Conservation (phyloP, 108 stramenopile species). For the Cylindrotheca closterium region DNA sequence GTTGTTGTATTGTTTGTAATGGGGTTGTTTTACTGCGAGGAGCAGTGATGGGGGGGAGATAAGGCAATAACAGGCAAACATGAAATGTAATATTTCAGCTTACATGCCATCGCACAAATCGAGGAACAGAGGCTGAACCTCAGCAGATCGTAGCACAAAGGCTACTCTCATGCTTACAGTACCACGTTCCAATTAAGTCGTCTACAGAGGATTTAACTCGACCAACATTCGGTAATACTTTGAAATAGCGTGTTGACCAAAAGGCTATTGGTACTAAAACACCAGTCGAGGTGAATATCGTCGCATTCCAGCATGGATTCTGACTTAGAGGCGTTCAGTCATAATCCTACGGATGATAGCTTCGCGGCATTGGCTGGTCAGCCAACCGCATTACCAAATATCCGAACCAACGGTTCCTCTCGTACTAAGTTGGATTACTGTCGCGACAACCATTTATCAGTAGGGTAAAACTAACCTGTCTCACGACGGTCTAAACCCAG, state of each 20-base stretch:
- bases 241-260: conserved; percentile 64
- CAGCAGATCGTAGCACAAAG: conserved; percentile 95
- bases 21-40: too few species aligned
- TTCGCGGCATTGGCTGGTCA: conserved; percentile 92
- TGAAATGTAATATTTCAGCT: not conserved
- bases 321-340: conserved; percentile 96
- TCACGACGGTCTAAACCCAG: conserved; percentile 99
- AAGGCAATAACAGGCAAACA: too few species aligned
- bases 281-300: conserved; percentile 81
- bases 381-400: conserved; percentile 93
- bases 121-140: conserved; percentile 91
- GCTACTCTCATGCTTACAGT: conserved; percentile 94
- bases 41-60: too few species aligned
- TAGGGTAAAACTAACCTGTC: conserved; percentile 97
- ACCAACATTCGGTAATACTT: conserved; percentile 82
- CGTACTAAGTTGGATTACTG: conserved; percentile 98
- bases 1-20: too few species aligned
- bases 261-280: conserved; percentile 75
- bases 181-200: conserved; percentile 91
- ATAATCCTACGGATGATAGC: conserved; percentile 94
- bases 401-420: conserved; percentile 98
- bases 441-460: conserved; percentile 88
- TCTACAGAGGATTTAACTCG: conserved; percentile 95
- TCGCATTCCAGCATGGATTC: conserved; percentile 92
- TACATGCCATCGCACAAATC: conserved; percentile 64